Evolutionary conservation across 2,329 filamentous ascomycete genomes (phyloP).

Genomic region (Pyrenophora tritici-repentis): DNA sequence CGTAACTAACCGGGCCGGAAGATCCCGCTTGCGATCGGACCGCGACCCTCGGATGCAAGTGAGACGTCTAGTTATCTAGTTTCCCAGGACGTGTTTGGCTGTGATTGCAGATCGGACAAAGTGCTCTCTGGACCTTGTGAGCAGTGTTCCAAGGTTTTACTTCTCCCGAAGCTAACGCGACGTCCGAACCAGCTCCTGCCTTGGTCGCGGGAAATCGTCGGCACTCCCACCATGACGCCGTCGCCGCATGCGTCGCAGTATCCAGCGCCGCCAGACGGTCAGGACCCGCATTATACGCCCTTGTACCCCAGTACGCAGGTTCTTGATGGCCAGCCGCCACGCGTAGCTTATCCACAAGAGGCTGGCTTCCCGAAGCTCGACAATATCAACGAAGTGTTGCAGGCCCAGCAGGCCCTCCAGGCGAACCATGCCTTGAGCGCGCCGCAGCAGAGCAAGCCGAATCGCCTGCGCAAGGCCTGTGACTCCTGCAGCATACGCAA

Average conservation of each 20-base stretch:
- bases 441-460: conserved; percentile 39
- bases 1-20: conserved; percentile 2
- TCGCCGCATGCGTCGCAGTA: conserved; percentile 23
- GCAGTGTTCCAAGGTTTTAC: background rate
- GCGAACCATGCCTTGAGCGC: conserved; percentile 41
- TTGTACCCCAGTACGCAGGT: conserved; percentile 29
- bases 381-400: conserved; percentile 44
- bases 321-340: conserved; percentile 17
- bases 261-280: conserved; percentile 18
- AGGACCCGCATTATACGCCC: conserved; percentile 41
- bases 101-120: background rate
- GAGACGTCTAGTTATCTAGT: background rate
- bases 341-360: conserved; percentile 30
- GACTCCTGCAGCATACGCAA: conserved; percentile 51
- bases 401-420: conserved; percentile 44
- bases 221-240: conserved; percentile 14
- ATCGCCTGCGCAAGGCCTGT: conserved; percentile 48
- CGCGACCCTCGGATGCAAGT: conserved; percentile 5
- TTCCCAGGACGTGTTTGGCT: background rate
- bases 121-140: conserved; percentile 5
- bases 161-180: conserved; percentile 13
- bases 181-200: conserved; percentile 14
- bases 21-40: conserved; percentile 9
- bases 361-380: conserved; percentile 43
- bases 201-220: conserved; percentile 22